Evolutionary conservation across 257 asterid genomes (phyloP).

Genomic region (Penstemon eatonii): DNA sequence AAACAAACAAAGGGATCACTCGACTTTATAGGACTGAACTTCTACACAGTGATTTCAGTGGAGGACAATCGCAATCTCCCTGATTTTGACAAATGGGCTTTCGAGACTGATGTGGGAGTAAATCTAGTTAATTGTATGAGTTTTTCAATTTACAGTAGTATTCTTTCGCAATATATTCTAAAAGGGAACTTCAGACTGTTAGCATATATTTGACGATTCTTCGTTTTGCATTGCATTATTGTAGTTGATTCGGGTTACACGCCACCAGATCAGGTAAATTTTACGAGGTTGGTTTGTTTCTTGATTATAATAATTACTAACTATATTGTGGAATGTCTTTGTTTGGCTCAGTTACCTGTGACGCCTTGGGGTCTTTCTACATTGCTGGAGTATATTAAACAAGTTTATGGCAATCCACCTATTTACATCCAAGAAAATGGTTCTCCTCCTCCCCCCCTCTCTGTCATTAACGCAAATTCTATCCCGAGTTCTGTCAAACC

Average conservation of each 20-base stretch:
- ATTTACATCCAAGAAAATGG: conserved; percentile 49
- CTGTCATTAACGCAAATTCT: too few relatives aligned
- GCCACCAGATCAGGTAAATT: conserved; percentile 26
- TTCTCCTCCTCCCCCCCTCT: conserved; percentile 22
- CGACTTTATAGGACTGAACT: conserved; percentile 65
- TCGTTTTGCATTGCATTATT: neutral
- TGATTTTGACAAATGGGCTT: conserved; percentile 26
- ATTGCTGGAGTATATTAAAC: conserved; percentile 40
- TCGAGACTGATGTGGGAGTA: conserved; percentile 38
- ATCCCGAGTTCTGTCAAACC: too few relatives aligned
- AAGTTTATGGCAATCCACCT: conserved; percentile 44
- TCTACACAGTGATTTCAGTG: conserved; percentile 32
- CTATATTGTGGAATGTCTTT: neutral
- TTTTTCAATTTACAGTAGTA: conserved; percentile 18
- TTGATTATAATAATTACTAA: neutral
- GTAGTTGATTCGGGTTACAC: neutral
- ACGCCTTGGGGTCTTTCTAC: conserved; percentile 29
- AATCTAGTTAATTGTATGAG: conserved; percentile 25
- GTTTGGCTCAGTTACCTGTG: conserved; percentile 13
- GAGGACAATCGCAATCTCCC: conserved; percentile 36
- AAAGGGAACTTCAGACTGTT: neutral
- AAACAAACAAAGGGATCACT: conserved; percentile 54
- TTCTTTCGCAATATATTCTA: neutral
- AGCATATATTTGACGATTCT: too few relatives aligned
- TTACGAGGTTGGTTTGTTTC: neutral